These are phyloP conservation scores for Cystobasidiaceae sp. DNA, from an alignment of 1,284 basidiomycete genomes.

Conservation along the genomic window DNA sequence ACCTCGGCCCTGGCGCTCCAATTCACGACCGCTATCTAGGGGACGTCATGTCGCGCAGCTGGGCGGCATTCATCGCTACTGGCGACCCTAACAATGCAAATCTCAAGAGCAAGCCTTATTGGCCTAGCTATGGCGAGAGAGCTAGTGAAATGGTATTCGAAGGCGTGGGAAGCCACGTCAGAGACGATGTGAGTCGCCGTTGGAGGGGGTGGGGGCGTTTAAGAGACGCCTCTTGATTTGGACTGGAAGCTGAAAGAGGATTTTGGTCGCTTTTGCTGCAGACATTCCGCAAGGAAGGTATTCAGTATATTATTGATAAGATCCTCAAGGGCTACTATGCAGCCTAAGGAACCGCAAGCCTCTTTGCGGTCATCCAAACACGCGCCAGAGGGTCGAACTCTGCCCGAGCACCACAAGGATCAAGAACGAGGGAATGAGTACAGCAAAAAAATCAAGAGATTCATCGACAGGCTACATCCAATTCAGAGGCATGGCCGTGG, in stretches of 20 bases:
- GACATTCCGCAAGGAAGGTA: constrained; percentile 10
- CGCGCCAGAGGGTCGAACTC: no score
- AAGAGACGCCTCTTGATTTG: background rate
- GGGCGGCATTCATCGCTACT: constrained; percentile 14
- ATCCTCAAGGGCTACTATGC: background rate
- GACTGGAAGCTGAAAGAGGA: background rate
- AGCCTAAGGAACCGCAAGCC: no score
- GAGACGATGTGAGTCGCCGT: background rate
- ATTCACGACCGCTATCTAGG: constrained; percentile 15
- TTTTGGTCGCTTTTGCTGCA: no score
- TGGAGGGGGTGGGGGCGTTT: no score
- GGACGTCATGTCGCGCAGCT: constrained; percentile 18
- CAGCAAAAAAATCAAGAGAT: no score
- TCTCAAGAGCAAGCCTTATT: background rate
- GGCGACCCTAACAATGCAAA: constrained; percentile 23
- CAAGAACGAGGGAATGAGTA: no score
- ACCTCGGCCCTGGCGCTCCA: constrained; percentile 8
- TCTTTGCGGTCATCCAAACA: no score
- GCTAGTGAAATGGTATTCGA: constrained; percentile 2
- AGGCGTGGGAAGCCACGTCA: background rate
- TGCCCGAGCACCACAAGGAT: no score
- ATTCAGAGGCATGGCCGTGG: no score
- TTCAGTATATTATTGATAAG: constrained; percentile 10
- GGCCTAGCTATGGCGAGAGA: constrained; percentile 7
- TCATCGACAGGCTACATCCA: no score